A percentile compares a stretch with the other conserved stretches of the same genome.
phyloP scores from a whole-genome alignment of 1,284 basidiomycete species.

The Apiotrichum gamsii region DNA sequence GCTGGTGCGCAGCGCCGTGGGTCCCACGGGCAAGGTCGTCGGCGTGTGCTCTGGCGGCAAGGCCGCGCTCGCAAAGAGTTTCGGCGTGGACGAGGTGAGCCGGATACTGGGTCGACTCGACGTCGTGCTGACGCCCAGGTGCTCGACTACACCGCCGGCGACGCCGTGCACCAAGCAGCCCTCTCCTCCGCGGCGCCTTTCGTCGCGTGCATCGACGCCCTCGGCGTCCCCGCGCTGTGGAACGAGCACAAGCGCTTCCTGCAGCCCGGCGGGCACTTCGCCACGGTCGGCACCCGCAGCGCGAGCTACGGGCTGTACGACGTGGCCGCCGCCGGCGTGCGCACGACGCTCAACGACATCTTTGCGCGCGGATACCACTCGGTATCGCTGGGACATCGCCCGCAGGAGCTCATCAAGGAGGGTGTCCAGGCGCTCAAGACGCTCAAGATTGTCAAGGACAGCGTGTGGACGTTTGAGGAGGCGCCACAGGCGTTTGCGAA shows the following conservation, averaged over 20 bases:
- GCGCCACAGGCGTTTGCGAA: constrained; percentile 57
- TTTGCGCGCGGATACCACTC: constrained; percentile 3
- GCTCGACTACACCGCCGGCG: constrained; percentile 56
- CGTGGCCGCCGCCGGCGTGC: constrained; percentile 3
- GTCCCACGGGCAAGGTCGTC: constrained; percentile 55
- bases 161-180: constrained; percentile 30
- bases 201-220: constrained; percentile 9
- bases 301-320: background rate
- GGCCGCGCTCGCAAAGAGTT: constrained; percentile 46
- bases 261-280: constrained; percentile 2
- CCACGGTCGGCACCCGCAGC: constrained; percentile 20
- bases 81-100: constrained; percentile 50
- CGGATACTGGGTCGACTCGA: fast-evolving
- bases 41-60: constrained; percentile 56
- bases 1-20: constrained; percentile 49
- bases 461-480: constrained; percentile 54
- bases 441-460: constrained; percentile 4
- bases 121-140: constrained; percentile 29
- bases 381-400: background rate
- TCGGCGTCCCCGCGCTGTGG: constrained; percentile 33
- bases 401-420: background rate
- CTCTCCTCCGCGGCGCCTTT: background rate
- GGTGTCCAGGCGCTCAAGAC: constrained; percentile 7
- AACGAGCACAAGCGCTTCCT: constrained; percentile 6
- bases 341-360: constrained; percentile 8